Base-by-base conservation (phyloP, 179 eudicot genomes). In the Silene coronaria region DNA sequence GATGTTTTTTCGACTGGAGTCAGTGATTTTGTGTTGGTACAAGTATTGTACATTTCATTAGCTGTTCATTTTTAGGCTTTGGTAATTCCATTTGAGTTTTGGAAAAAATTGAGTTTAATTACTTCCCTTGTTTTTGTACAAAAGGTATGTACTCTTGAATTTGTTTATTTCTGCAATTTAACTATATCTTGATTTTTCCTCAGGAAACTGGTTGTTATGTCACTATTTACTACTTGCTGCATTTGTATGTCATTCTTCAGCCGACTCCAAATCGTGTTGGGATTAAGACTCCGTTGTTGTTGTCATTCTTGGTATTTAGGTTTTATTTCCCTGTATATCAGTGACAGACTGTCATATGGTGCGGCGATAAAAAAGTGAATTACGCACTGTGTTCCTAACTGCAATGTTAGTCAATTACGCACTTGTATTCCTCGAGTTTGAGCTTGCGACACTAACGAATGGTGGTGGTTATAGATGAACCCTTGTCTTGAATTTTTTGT, bases 31-130 rank as follows among this genome's bases (percentile, higher is more conserved):
- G 5, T 70, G 21, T 48, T 70, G 36, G 48, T 70, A 48, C 26
- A 70, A 69, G 72, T 17, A 12, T 45, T 70, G 73, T 70, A 70
- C 32, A 70, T 46, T 70, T 70, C 38, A 46, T 70, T 70, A 70
- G 73, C 3, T 12, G 28, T 70, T 70, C 42, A 46, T 48, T 51
- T 51, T 48, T 70, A 70, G 73, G 38, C 30, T 11, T 70, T 70
- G 19, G 73, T 70, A 70, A 22, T 69, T 45, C 32, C n/a, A 22
- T 22, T 22, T 34, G 48, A 32, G 70, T 19, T 68, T 45, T 38
- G 55, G 30, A 45, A 68, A 13, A 32, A 13, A 42, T 67, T 42
- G 71, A 67, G 71, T 36, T 36, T 19, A 67, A 38, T 36, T n/a
- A 36, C 55, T 38, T 22, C 28, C 24, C 22, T 16, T 24, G n/a